These are phyloP conservation scores for Taphrina flavorubra DNA, from an alignment of 1,139 yeast species.

Conservation along the genomic window DNA sequence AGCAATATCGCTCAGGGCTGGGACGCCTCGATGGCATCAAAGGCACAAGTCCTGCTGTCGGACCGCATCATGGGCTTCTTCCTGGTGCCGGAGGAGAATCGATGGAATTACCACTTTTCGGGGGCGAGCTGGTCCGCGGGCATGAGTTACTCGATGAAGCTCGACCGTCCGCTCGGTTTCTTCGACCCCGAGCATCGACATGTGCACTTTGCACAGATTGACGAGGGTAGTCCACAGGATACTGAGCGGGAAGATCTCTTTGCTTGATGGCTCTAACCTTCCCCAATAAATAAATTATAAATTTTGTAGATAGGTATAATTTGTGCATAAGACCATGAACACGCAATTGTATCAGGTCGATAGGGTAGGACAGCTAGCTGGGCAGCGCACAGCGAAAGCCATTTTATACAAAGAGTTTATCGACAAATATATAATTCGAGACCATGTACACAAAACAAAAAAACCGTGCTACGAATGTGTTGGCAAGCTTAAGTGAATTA, in stretches of 20 bases:
- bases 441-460: no score
- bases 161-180: conserved; percentile 80
- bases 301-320: background rate
- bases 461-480: no score
- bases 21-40: conserved; percentile 62
- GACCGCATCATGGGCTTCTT: conserved; percentile 81
- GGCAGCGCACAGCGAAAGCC: no score
- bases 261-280: conserved; percentile 2
- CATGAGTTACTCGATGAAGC: conserved; percentile 65
- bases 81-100: conserved; percentile 78
- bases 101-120: conserved; percentile 92
- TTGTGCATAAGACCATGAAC: background rate
- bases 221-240: conserved; percentile 36
- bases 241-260: conserved; percentile 38
- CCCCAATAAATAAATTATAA: no score
- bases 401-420: no score
- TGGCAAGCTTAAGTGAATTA: no score
- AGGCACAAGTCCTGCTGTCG: conserved; percentile 74
- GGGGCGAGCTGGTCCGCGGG: conserved; percentile 81
- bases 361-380: no score
- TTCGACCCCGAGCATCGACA: conserved; percentile 90
- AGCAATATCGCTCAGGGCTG: conserved; percentile 43
- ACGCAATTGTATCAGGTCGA: no score
- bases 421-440: no score
- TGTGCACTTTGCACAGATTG: conserved; percentile 66